Base-by-base conservation (phyloP, 2,329 filamentous ascomycete genomes). In the Neonectria sp. region DNA sequence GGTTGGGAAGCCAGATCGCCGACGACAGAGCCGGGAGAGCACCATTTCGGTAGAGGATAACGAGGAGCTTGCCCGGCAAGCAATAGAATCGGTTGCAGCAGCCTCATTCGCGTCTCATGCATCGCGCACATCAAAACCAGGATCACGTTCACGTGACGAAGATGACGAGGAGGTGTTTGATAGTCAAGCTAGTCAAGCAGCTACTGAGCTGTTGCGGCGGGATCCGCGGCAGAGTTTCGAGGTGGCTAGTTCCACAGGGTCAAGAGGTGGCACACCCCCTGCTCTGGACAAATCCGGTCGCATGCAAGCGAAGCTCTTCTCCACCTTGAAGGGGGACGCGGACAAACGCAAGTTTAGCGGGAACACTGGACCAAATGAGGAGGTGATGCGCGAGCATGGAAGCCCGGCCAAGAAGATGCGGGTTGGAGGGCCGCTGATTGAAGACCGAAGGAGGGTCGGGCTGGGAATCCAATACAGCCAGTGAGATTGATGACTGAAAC, bases 151-250 rank as follows among this genome's bases (percentile, higher is more conserved):
- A 12, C 72, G 53, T 51, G 68, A 61, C 7, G 75, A 77, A 24
- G 80, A 82, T 9, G 82, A 82, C 2, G 82, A 82, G 15, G 85
- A 93, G 49, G 81, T 95, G 0, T 88, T 86, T 37, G 92, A 92
- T 74, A 94, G 92, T 64, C 92, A 93, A 75, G 93, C 94, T 9
- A 95, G 92, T 75, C 92, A 93, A 70, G 90, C 90, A 51, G 94
- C 94, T 2, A 91, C 91, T 2, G 91, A 90, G 71, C 90, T 95
- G 90, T 86, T 94, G 69, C 91, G 92, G 17, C 86, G 89, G 43
- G 85, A 89, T 57, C 81, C 86, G 1, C 82, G 85, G 11, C 82
- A 86, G 75, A 87, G 85, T 68, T 87, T 88, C 27, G 87, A 88
- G 48, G 81, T 86, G 3, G 83, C 82, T 0, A 81, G 79, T 66